A percentile compares a stretch with the other conserved stretches of the same genome.
Conservation (phyloP, 2,329 filamentous ascomycete genomes). For the Ophidiomyces ophidiicola region DNA sequence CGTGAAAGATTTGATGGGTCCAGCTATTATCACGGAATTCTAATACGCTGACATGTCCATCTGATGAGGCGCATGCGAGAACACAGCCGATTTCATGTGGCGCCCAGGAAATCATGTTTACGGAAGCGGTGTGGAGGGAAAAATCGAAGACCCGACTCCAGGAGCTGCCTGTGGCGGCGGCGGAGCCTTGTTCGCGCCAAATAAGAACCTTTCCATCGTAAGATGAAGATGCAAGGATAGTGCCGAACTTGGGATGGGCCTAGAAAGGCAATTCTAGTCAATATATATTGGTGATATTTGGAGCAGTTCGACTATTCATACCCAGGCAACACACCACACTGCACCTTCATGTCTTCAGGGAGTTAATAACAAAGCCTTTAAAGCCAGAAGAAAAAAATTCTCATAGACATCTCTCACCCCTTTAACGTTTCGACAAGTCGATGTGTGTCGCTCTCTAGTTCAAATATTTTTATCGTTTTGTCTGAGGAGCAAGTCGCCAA, state of each 20-base stretch:
- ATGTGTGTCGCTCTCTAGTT: conserved; percentile 88
- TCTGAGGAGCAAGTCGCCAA: conserved; percentile 96
- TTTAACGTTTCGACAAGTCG: conserved; percentile 84
- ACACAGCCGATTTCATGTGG: conserved; percentile 92
- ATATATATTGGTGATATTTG: no score
- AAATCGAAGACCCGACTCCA: conserved; percentile 90
- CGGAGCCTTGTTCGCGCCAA: conserved; percentile 69
- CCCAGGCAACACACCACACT: conserved; percentile 95
- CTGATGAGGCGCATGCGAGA: conserved; percentile 84
- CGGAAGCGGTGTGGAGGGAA: conserved; percentile 82
- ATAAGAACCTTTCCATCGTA: conserved; percentile 98
- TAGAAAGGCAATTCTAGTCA: conserved; percentile 17
- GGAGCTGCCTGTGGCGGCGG: conserved; percentile 36
- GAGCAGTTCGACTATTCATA: conserved; percentile 24
- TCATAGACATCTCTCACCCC: conserved; percentile 49
- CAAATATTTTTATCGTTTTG: conserved; percentile 98
- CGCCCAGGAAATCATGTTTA: conserved; percentile 96
- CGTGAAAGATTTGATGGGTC: conserved; percentile 77
- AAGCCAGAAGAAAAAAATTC: not conserved
- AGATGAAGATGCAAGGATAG: conserved; percentile 85
- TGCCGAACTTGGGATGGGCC: conserved; percentile 96
- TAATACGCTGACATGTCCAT: conserved; percentile 84
- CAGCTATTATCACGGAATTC: conserved; percentile 96
- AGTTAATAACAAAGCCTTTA: not conserved
- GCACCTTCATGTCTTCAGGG: conserved; percentile 74